Base-by-base conservation (phyloP, 345 rosid genomes). In the Populus alba region DNA sequence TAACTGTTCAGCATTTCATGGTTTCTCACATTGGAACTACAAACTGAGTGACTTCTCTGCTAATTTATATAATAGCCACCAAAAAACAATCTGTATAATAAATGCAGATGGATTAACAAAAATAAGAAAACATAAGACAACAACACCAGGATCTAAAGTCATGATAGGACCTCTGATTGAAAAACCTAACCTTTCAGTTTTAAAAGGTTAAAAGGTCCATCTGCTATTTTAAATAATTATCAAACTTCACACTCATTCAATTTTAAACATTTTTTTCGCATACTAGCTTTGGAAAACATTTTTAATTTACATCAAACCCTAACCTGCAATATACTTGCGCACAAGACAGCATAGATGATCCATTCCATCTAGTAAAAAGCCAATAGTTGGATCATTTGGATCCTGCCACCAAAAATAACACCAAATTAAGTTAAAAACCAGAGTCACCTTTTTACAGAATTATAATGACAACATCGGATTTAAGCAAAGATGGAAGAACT, bases 321-420 rank as follows among this genome's bases (percentile, higher is more conserved):
- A 71, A 90, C 99, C 98, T 89, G 98, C 92, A 76, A 92, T 94
- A 83, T 94, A 96, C 85, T 96, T 96, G 89, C 98, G 98, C 73
- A 94, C 97, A 72, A 96, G 85, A 86, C 99, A 89, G 87, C 97
- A 94, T 68, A 94, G 85, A 57, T 79, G 93, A 74, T 94, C 99
- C 99, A 94, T 94, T 85, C 99, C 99, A 74, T 96, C 98, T 33
- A 96, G 83, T 74, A 96, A 88, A 89, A 92, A 96, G 80, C 98
- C 99, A 80, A 91, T 89, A 83, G 98, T 96, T 74, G 98, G 99
- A 87, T 96, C 99, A 90, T 82, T 92, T 86, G 94, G 98, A 89
- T 96, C 98, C 98, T 94, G 82, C 83, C 83, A 68, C 72, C 79
- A 75, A 82, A 74, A 82, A 79, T 75, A 59, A 73, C 70, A 71